These are phyloP conservation scores for Silene conica DNA, from an alignment of 148 eudicot genomes.

Conservation along the genomic window DNA sequence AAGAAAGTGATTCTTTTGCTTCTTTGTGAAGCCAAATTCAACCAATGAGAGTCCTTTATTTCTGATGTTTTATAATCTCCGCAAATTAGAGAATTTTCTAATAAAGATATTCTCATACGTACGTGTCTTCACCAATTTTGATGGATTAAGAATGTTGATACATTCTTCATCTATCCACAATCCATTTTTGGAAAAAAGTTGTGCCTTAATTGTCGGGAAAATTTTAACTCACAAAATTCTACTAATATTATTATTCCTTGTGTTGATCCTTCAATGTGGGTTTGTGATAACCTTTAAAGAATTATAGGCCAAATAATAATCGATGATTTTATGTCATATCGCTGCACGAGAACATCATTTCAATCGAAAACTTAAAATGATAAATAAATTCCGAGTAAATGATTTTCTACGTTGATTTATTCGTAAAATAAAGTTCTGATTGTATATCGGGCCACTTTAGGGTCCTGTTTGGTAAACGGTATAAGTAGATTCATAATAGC, in stretches of 20 bases:
- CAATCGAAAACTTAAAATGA: too few relatives aligned
- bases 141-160: slow-evolving; percentile 7
- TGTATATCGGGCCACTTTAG: too few relatives aligned
- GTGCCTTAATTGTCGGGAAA: background rate
- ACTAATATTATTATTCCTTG: background rate
- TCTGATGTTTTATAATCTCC: slow-evolving; percentile 19
- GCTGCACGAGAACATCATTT: too few relatives aligned
- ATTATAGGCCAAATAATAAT: background rate
- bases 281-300: background rate
- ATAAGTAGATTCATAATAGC: too few relatives aligned
- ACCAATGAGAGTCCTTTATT: slow-evolving; percentile 28
- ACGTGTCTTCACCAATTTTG: slow-evolving; percentile 28
- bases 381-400: too few relatives aligned
- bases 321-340: background rate
- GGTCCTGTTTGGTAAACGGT: too few relatives aligned
- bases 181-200: slow-evolving; percentile 7
- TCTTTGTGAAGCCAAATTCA: slow-evolving; percentile 48
- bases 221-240: background rate
- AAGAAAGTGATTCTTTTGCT: slow-evolving; percentile 48
- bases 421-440: too few relatives aligned
- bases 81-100: slow-evolving; percentile 19
- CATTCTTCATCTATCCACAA: slow-evolving; percentile 16
- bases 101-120: slow-evolving; percentile 10
- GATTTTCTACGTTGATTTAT: too few relatives aligned
- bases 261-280: background rate